These are phyloP conservation scores for Viola pubescens DNA, from an alignment of 441 rosid genomes.

Conservation along the genomic window DNA sequence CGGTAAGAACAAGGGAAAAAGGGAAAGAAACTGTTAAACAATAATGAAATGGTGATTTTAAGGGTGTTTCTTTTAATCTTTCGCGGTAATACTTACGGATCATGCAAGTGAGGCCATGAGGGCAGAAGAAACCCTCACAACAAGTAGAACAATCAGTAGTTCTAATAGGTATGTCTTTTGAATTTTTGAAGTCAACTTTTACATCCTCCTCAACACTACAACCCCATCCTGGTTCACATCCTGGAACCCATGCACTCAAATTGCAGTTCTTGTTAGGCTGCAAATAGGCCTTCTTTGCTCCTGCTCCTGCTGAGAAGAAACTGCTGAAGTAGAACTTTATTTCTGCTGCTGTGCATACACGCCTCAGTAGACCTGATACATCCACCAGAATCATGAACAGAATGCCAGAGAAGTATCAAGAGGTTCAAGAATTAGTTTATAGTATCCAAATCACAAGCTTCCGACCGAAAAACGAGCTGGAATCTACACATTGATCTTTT, in stretches of 20 bases:
- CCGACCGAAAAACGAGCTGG: too few species aligned
- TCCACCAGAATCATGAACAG: too few species aligned
- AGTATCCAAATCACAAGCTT: not conserved
- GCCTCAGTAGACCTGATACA: conserved; percentile 45
- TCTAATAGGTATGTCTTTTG: conserved; percentile 49
- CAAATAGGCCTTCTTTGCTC: conserved; percentile 36
- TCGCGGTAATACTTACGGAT: conserved; percentile 54
- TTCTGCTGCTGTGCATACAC: conserved; percentile 92
- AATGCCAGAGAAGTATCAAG: conserved; percentile 2
- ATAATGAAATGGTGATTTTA: not conserved
- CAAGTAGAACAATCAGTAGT: conserved; percentile 50
- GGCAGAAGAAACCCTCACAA: conserved; percentile 95
- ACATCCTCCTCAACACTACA: conserved; percentile 39
- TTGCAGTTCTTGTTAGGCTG: conserved; percentile 89
- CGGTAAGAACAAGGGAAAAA: not conserved
- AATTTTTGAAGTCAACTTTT: conserved; percentile 47
- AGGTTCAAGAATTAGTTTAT: not conserved
- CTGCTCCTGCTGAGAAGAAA: conserved; percentile 33
- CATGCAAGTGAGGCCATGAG: conserved; percentile 94
- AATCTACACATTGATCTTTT: too few species aligned
- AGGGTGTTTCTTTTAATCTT: too few species aligned
- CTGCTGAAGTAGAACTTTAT: conserved; percentile 64
- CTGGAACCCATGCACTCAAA: conserved; percentile 70
- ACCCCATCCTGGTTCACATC: conserved; percentile 98
- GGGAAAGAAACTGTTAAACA: not conserved